Base-by-base conservation (phyloP, 2,329 filamentous ascomycete species). In the Pseudonectria buxi region DNA sequence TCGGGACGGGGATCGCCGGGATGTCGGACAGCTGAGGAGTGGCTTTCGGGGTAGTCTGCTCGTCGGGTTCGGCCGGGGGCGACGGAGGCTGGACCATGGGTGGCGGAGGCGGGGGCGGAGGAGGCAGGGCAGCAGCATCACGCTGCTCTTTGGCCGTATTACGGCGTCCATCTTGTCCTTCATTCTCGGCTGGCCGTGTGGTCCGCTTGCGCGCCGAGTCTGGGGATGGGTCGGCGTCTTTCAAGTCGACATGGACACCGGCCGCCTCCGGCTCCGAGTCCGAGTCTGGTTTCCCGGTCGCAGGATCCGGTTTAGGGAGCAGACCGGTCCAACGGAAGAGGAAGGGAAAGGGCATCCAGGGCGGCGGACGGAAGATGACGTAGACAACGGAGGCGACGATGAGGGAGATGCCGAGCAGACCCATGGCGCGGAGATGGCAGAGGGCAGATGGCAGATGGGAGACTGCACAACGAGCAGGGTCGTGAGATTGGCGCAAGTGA, bases 351-450 rank as follows among this genome's bases (percentile, higher is more conserved):
- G 53, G 45, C 35, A 76, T 57, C 59, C 74, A 69, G 30, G 66
- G 59, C 32, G 69, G 72, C 37, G 71, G 71, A 27, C 69, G 68
- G 41, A 80, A 64, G 48, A 71, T 61, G 44, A 81, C 57, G 50
- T 71, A 74, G 30, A 80, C 67, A 36, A 81, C 60, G 1, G 77
- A 77, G 28, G 71, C 77, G 44, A 82, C 56, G 49, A 82, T 65
- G 44, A 83, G 63, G n/a, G 77, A 77, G 44, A 81, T 58, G 44
- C 74, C 77, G 43, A 81, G 49, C 49, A 78, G 56, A 44, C 65
- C 72, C 75, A 80, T 80, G 35, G 36, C 50, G 37, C 24, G 14
- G 34, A 13, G 42, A 37, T 12, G 27, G 27, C 14, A n/a, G 28
- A 34, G n/a, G 28, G 35, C 29, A 13, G 33, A 26, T 15, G 27